Evolutionary conservation across 2,329 filamentous ascomycete genomes (phyloP).

Genomic region (Penicillium nordicum): DNA sequence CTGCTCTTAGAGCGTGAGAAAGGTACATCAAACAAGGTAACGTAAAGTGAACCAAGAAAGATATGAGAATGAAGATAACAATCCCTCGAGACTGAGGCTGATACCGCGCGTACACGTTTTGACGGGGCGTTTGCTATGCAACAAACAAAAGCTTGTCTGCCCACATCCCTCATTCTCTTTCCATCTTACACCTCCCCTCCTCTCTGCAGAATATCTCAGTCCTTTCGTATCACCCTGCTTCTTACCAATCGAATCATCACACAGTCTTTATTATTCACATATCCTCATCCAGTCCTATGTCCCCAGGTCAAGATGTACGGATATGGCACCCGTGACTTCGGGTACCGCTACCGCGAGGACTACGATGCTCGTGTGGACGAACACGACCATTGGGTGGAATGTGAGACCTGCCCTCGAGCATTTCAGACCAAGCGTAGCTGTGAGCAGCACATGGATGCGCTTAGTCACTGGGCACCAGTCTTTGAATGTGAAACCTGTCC

Average conservation of each 20-base stretch:
- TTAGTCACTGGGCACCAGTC: background rate
- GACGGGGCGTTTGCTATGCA: background rate
- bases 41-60: background rate
- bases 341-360: background rate
- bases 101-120: background rate
- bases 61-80: too few species aligned
- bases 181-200: background rate
- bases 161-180: background rate
- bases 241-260: background rate
- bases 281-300: background rate
- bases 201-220: background rate
- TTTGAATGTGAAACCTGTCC: constrained; percentile 23
- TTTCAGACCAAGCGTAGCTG: background rate
- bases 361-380: background rate
- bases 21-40: background rate
- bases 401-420: background rate
- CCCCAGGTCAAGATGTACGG: background rate
- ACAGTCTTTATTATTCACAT: background rate
- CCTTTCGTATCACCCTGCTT: background rate
- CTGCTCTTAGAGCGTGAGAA: background rate
- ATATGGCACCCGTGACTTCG: background rate
- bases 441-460: background rate
- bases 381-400: background rate
- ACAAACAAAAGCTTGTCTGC: background rate
- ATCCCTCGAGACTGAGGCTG: too few species aligned